Evolutionary conservation across 2,329 filamentous ascomycete species (phyloP).

Genomic region (Fusarium heterosporum): DNA sequence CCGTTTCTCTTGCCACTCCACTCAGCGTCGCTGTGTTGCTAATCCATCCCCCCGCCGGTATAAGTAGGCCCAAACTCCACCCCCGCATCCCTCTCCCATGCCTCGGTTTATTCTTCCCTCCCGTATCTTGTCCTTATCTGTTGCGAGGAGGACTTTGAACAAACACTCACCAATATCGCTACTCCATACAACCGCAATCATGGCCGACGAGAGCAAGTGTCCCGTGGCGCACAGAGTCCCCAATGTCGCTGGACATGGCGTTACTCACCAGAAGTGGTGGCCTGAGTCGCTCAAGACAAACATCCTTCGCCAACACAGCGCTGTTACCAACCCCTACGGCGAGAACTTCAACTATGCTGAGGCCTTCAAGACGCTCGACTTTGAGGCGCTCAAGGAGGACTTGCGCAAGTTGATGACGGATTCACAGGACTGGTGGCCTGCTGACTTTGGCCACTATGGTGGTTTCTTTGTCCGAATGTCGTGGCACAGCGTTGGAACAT

Average conservation of each 20-base stretch:
- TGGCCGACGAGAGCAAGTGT: constrained; percentile 35
- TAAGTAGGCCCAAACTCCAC: constrained; percentile 32
- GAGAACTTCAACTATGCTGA: constrained; percentile 32
- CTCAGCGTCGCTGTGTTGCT: constrained; percentile 25
- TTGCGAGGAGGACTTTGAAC: constrained; percentile 24
- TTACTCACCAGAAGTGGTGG: constrained; percentile 33
- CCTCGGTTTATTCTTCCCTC: constrained; percentile 31
- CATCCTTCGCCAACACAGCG: constrained; percentile 32
- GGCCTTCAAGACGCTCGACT: constrained; percentile 34
- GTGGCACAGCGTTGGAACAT: constrained; percentile 84
- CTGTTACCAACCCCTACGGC: constrained; percentile 32
- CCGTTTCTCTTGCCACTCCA: constrained; percentile 27
- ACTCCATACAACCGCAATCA: constrained; percentile 17
- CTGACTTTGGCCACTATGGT: constrained; percentile 85
- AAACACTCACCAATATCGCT: background rate
- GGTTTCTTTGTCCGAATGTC: constrained; percentile 84
- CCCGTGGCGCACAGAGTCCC: constrained; percentile 29
- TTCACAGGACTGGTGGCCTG: constrained; percentile 84
- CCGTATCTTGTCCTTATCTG: constrained; percentile 22
- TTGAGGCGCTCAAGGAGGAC: constrained; percentile 77
- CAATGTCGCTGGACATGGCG: constrained; percentile 35
- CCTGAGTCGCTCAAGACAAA: constrained; percentile 38
- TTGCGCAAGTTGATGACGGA: constrained; percentile 77
- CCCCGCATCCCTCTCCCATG: constrained; percentile 33
- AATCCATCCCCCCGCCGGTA: constrained; percentile 25